phyloP scores from a whole-genome alignment of 805 yeast species.

The Ogataea ramenticola region DNA sequence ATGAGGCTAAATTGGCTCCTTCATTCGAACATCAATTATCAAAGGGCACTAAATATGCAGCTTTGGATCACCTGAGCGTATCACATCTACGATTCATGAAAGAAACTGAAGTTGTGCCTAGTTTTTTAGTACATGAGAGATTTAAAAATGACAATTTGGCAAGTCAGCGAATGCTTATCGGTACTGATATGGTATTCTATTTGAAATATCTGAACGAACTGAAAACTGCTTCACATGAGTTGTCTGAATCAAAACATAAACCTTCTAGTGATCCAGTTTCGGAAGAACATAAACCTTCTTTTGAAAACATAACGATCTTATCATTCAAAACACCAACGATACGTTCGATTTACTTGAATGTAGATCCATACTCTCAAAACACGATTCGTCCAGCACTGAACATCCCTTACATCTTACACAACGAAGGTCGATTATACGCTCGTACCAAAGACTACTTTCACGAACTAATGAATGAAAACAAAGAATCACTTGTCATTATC shows the following conservation, averaged over 20 bases:
- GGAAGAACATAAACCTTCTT: no score
- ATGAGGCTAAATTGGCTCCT: slow-evolving; percentile 2
- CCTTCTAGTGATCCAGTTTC: no score
- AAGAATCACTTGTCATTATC: neutral
- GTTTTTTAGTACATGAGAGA: neutral
- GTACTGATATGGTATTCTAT: neutral
- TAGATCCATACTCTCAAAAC: neutral
- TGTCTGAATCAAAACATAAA: no score
- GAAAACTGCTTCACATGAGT: no score
- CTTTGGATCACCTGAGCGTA: slow-evolving; percentile 2
- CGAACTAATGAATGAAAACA: neutral
- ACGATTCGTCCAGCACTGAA: neutral
- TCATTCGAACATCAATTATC: neutral
- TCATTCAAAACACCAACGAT: neutral
- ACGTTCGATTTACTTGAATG: neutral
- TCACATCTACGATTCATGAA: neutral
- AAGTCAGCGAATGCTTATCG: neutral
- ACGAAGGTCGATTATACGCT: neutral
- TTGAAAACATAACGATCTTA: neutral
- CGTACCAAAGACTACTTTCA: neutral
- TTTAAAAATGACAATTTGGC: no score
- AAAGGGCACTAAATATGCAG: slow-evolving; percentile 1
- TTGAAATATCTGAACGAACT: neutral
- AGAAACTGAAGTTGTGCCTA: neutral
- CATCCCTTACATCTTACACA: neutral